These are phyloP conservation scores for Pleurotus giganteus DNA, from an alignment of 768 basidiomycete species.

Conservation along the genomic window DNA sequence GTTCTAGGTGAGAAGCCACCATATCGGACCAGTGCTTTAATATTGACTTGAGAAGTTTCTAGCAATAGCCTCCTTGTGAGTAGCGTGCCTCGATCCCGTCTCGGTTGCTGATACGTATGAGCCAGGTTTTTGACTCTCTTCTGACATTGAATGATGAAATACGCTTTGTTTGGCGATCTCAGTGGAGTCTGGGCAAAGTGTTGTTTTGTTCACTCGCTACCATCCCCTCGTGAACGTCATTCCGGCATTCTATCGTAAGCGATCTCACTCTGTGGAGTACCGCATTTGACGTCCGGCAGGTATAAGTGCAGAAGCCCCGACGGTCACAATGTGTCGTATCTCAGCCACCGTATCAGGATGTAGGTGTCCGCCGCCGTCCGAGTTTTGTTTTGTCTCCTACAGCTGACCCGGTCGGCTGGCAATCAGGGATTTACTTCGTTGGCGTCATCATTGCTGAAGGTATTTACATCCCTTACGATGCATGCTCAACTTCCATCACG, in stretches of 20 bases:
- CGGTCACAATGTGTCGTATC: too few species aligned
- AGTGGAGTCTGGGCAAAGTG: slow-evolving; percentile 32
- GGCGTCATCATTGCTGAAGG: neutral
- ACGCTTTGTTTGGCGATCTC: slow-evolving; percentile 38
- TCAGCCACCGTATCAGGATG: too few species aligned
- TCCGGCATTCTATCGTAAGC: slow-evolving; percentile 25
- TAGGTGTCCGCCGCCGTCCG: too few species aligned
- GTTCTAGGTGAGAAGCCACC: too few species aligned
- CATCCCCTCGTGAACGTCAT: slow-evolving; percentile 28
- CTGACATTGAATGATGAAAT: slow-evolving; percentile 40
- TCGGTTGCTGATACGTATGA: neutral
- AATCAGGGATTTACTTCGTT: neutral
- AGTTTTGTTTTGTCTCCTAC: too few species aligned
- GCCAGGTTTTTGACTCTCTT: slow-evolving; percentile 37
- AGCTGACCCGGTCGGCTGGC: too few species aligned
- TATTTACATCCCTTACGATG: slow-evolving; percentile 8
- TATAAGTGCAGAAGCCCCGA: too few species aligned
- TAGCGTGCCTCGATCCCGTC: too few species aligned
- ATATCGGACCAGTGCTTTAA: too few species aligned
- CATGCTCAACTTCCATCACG: neutral
- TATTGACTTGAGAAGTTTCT: too few species aligned
- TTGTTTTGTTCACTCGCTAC: slow-evolving; percentile 39
- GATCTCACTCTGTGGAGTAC: neutral
- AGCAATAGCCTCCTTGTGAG: too few species aligned
- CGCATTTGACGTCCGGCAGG: neutral